These are phyloP conservation scores for Tympanopsis confertula DNA, from an alignment of 2,329 filamentous ascomycete species.

Conservation along the genomic window DNA sequence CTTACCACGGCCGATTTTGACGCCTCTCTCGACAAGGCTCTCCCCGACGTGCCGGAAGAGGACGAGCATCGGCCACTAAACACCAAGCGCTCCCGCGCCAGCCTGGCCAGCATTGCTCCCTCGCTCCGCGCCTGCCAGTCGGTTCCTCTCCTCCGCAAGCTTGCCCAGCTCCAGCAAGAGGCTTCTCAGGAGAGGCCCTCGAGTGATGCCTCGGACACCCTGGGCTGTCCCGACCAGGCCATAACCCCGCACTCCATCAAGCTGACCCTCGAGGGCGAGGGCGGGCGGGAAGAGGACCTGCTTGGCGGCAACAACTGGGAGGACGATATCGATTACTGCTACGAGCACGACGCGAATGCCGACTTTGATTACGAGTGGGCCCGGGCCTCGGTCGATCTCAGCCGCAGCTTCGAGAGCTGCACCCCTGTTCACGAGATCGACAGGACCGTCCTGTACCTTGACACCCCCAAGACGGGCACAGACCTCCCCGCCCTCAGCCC, in stretches of 20 bases:
- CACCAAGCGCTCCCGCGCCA: slow-evolving; percentile 26
- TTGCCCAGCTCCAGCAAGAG: slow-evolving; percentile 23
- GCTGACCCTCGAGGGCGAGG: slow-evolving; percentile 11
- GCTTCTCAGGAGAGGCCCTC: slow-evolving; percentile 15
- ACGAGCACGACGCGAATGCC: slow-evolving; percentile 56
- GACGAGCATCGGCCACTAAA: slow-evolving; percentile 34
- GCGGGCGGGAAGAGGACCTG: slow-evolving; percentile 13
- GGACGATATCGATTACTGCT: slow-evolving; percentile 60
- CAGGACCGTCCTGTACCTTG: slow-evolving; percentile 6
- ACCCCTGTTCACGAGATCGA: slow-evolving; percentile 2
- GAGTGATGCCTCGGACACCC: slow-evolving; percentile 39
- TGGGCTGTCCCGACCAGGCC: slow-evolving; percentile 30
- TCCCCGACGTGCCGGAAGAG: slow-evolving; percentile 52
- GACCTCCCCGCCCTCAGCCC: slow-evolving; percentile 37
- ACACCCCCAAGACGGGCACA: no score
- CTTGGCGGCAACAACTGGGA: slow-evolving; percentile 43
- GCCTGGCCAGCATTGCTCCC: slow-evolving; percentile 32
- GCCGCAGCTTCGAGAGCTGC: slow-evolving; percentile 15
- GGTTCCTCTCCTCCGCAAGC: slow-evolving; percentile 38
- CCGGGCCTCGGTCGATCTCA: slow-evolving; percentile 37
- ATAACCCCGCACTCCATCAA: slow-evolving; percentile 20
- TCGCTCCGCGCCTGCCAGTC: slow-evolving; percentile 43
- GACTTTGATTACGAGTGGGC: slow-evolving; percentile 59
- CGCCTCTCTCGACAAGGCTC: slow-evolving; percentile 29
- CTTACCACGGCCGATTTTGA: slow-evolving; percentile 28